These are phyloP conservation scores for Erythrophleum fordii DNA, from an alignment of 306 rosid species.

Conservation along the genomic window DNA sequence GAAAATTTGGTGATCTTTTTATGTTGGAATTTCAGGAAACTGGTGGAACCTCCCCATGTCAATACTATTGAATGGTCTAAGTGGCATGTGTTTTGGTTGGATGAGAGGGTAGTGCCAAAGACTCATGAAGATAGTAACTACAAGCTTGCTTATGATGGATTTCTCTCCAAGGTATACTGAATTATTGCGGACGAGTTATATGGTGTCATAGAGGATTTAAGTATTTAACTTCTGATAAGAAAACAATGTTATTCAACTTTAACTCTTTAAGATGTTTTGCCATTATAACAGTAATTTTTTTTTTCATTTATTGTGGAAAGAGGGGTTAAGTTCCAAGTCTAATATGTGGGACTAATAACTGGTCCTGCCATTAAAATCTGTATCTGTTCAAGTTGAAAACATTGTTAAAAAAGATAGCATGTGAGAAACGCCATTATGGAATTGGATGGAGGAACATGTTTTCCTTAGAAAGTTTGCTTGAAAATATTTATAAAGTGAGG, in stretches of 20 bases:
- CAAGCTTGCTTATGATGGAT: constrained; percentile 89
- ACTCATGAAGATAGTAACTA: constrained; percentile 92
- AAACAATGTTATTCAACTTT: constrained; percentile 6
- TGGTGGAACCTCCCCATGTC: constrained; percentile 71
- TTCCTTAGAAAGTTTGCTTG: background rate
- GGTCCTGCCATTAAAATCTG: background rate
- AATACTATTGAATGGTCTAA: constrained; percentile 78
- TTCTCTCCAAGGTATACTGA: constrained; percentile 76
- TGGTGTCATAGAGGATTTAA: background rate
- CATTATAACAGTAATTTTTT: background rate
- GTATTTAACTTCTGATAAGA: background rate
- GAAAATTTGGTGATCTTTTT: background rate
- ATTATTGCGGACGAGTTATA: background rate
- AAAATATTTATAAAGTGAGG: constrained; percentile 3
- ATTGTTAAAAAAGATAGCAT: background rate
- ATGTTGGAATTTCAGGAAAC: constrained; percentile 60
- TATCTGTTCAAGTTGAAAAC: constrained; percentile 20
- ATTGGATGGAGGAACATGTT: background rate
- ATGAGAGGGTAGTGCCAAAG: constrained; percentile 93
- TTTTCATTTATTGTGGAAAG: background rate
- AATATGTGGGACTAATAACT: background rate
- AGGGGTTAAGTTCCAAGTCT: background rate
- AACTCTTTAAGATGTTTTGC: constrained; percentile 11
- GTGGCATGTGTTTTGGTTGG: constrained; percentile 96
- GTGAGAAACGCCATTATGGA: background rate